Evolutionary conservation across 106 monocot species (phyloP).

Genomic region (Dendrobium catenatum): DNA sequence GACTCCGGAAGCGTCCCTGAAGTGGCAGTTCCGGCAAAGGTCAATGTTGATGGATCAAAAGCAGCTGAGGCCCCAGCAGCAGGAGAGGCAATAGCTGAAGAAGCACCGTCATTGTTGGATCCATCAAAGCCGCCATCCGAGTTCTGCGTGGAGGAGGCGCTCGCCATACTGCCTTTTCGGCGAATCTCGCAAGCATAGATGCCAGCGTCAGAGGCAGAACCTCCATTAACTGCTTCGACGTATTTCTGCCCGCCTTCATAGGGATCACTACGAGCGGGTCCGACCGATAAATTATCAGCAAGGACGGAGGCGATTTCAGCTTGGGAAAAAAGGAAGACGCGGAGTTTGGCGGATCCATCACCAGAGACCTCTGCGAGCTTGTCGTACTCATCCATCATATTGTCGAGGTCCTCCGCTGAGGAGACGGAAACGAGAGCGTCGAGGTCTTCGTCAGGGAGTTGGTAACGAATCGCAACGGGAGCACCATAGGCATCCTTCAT

Average conservation of each 20-base stretch:
- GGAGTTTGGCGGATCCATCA: constrained; percentile 57
- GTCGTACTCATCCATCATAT: constrained; percentile 97
- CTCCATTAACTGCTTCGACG: constrained; percentile 48
- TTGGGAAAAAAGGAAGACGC: constrained; percentile 53
- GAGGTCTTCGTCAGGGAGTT: constrained; percentile 85
- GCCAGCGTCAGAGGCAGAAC: neutral
- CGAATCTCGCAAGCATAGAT: neutral
- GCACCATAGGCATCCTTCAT: constrained; percentile 42
- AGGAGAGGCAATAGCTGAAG: constrained; percentile 12
- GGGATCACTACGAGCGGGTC: constrained; percentile 9
- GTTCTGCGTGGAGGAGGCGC: constrained; percentile 11
- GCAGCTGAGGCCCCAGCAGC: constrained; percentile 7
- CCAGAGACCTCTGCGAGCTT: constrained; percentile 27
- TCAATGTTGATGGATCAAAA: constrained; percentile 24
- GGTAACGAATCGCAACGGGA: constrained; percentile 51
- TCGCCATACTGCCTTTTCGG: constrained; percentile 33
- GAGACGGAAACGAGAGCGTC: constrained; percentile 83
- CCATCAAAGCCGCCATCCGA: constrained; percentile 4
- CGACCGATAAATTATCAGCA: neutral
- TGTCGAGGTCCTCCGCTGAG: constrained; percentile 73
- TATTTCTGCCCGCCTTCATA: constrained; percentile 30
- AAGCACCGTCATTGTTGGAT: constrained; percentile 11
- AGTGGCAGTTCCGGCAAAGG: neutral
- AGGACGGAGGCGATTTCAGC: constrained; percentile 18
- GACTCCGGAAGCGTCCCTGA: neutral